Conservation (phyloP, 225 moss, liverwort and hornwort genomes). For the Lunularia cruciata region DNA sequence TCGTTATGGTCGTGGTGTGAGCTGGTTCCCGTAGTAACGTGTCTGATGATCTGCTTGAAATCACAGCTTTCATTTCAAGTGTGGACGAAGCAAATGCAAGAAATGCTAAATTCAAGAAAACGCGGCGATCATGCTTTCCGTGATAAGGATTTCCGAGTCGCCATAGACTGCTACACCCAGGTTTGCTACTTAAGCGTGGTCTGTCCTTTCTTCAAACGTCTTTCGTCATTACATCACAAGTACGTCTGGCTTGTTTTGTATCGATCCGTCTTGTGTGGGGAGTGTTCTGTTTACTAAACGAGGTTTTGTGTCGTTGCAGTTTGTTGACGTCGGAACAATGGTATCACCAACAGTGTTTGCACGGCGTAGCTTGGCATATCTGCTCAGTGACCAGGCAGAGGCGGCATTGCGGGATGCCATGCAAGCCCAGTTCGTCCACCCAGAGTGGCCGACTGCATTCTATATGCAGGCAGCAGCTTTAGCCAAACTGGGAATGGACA, state of each 20-base stretch:
- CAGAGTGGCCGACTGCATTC: constrained; percentile 95
- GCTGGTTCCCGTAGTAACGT: too few species aligned
- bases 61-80: constrained; percentile 91
- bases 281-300: neutral
- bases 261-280: too few species aligned
- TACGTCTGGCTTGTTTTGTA: neutral
- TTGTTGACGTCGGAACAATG: constrained; percentile 93
- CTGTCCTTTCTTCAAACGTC: neutral
- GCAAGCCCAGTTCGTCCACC: constrained; percentile 98
- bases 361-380: constrained; percentile 80
- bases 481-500: constrained; percentile 83
- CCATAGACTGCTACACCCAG: constrained; percentile 95
- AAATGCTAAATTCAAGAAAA: constrained; percentile 91
- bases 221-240: neutral
- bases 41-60: too few species aligned
- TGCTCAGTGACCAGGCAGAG: constrained; percentile 93
- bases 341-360: constrained; percentile 94
- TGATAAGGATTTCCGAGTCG: constrained; percentile 92
- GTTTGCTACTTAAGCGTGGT: constrained; percentile 25
- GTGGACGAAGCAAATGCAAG: constrained; percentile 99
- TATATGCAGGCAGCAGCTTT: constrained; percentile 98
- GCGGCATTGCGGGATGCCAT: constrained; percentile 93
- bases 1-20: too few species aligned
- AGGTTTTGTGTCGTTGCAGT: constrained; percentile 45
- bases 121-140: constrained; percentile 89